Percentiles rank a stretch among this genome's conserved stretches.
phyloP scores from a whole-genome alignment of 2,329 filamentous ascomycete species.

The Metarhizium sp. region DNA sequence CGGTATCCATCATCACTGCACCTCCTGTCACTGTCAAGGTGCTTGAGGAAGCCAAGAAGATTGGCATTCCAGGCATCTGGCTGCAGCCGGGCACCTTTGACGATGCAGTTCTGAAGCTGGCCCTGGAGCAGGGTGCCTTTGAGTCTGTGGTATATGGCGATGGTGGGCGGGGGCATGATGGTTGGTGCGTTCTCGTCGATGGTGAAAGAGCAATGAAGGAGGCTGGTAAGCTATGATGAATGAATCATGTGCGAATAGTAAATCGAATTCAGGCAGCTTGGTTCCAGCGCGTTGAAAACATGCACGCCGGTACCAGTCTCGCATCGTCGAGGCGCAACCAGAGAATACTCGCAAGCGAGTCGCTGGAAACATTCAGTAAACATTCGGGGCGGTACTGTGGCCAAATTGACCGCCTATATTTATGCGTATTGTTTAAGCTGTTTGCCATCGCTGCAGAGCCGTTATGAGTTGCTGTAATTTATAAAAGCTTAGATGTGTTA shows the following conservation, averaged over 20 bases:
- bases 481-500: no score
- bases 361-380: no score
- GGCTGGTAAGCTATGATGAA: constrained; percentile 40
- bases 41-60: constrained; percentile 65
- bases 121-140: constrained; percentile 51
- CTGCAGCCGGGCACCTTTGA: constrained; percentile 87
- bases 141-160: constrained; percentile 58
- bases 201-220: constrained; percentile 56
- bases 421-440: no score
- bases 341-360: no score
- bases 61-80: constrained; percentile 71
- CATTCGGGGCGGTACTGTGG: no score
- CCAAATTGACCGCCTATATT: no score
- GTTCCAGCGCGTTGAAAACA: not conserved
- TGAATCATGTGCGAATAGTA: not conserved
- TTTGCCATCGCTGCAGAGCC: no score
- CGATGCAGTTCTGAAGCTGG: constrained; percentile 62
- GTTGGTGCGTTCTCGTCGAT: constrained; percentile 84
- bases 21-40: constrained; percentile 66
- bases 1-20: constrained; percentile 80
- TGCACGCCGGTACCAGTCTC: no score
- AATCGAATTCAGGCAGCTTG: not conserved
- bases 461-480: no score
- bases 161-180: constrained; percentile 57
- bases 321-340: no score